Evolutionary conservation across 2,329 filamentous ascomycete species (phyloP).

Genomic region (Paramyrothecium sp.): DNA sequence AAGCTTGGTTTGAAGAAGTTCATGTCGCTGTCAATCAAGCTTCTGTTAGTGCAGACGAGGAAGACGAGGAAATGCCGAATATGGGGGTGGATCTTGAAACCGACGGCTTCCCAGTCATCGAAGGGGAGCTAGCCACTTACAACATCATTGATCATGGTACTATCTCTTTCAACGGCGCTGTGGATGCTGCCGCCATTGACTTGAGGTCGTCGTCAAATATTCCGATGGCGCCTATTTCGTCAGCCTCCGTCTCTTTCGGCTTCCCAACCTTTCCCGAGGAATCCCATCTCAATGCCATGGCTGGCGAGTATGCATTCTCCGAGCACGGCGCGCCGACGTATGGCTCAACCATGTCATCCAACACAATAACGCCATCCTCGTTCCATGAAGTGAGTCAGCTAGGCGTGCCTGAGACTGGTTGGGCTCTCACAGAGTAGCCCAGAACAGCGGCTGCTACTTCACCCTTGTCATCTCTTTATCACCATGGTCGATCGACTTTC

Average conservation of each 20-base stretch:
- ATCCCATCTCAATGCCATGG: constrained; percentile 17
- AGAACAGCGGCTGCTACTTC: no score
- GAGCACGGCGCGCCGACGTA: constrained; percentile 21
- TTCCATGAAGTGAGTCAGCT: constrained; percentile 22
- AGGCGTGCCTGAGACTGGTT: constrained; percentile 10
- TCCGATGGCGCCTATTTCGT: constrained; percentile 20
- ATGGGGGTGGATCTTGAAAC: constrained; percentile 14
- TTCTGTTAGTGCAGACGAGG: constrained; percentile 30
- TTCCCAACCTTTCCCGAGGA: constrained; percentile 18
- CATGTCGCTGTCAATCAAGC: constrained; percentile 39
- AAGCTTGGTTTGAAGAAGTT: constrained; percentile 59
- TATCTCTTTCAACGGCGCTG: constrained; percentile 14
- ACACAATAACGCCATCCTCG: constrained; percentile 23
- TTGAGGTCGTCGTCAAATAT: constrained; percentile 7
- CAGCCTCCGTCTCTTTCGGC: constrained; percentile 18
- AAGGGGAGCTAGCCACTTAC: constrained; percentile 16
- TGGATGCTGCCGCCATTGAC: constrained; percentile 8
- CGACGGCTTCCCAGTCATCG: constrained; percentile 20
- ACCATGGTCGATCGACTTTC: no score
- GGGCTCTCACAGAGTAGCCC: background rate
- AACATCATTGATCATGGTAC: constrained; percentile 18
- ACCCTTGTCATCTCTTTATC: no score
- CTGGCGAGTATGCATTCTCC: constrained; percentile 21
- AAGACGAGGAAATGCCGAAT: constrained; percentile 24
- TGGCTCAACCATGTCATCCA: constrained; percentile 22